Base-by-base conservation (phyloP, 106 monocot species). In the Chionographis japonica region DNA sequence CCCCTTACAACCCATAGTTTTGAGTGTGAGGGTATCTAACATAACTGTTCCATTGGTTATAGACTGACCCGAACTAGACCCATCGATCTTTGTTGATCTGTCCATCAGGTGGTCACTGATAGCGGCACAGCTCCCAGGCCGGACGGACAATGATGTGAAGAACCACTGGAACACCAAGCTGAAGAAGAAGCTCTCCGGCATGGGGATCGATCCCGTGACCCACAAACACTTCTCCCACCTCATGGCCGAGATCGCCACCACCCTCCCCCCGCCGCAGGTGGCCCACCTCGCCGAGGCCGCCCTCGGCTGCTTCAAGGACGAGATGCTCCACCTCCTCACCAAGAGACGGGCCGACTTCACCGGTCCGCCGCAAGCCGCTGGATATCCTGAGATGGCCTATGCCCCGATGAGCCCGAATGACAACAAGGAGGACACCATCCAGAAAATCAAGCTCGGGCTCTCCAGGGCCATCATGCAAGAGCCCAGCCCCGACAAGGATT, bases 81-180 rank as follows among this genome's bases (percentile, higher is more conserved):
- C 4, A 27, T 8, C 16, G 10, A 4, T 16, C 58, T 27, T 6
- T 14, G 54, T 52, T 14, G 2, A 20, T 52, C 6, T 6, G 6
- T 17, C 61, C 12, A 10, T 12, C 42, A 90, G 94, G 73, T 92
- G 97, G 97, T 89, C 97, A 1, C 58, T 92, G 62, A 97, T 97
- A 74, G 92, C 97, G 4, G 87, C 73, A 3, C 97, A 97, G 67
- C 63, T 97, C 58, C 78, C 92, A 0, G 97, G 97, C 10, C 79
- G 97, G 20, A 97, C 92, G 8, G 97, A 97, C 69, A 97, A 97
- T 72, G 97, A 97, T 56, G 92, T 97, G 6, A 97, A 97, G 92
- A 97, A 97, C 70, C 82, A 97, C 74, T 97, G 97, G 97, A 97
- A 97, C 87, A 92, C 92, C 20, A 97, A 97, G 76, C 89, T 97